Evolutionary conservation across 148 eudicot genomes (phyloP), one percentile per base, ranked within the genome.

Genomic region (Hydrangea macrophylla): DNA sequence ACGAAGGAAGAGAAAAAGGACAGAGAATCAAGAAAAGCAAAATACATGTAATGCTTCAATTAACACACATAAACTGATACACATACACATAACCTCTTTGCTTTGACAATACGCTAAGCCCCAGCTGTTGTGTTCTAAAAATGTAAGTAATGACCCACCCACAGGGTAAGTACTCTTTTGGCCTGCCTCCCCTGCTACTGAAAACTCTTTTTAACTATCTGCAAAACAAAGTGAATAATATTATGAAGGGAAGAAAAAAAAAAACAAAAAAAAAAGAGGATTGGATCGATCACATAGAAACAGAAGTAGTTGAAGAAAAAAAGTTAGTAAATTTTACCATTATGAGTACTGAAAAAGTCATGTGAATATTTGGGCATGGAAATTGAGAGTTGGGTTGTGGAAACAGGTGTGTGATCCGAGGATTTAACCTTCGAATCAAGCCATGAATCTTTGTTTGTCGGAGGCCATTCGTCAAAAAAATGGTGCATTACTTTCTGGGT

Each of bases 401-500:
- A 73, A 60, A 57, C 60, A 6, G 58, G 54, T 39, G 39, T 42
- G 23, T 35, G 61, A 60, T 56, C 65, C 7, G 76, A 56, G 36
- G 70, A 53, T 30, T 74, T 71, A 20, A 65, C 74, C 33, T 75
- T 77, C 0, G 70, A 26, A 64, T 70, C 74, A 56, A 31, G 53
- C 79, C 78, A 73, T 37, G 73, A 74, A 32, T 77, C 87, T 32
- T 67, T 72, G 78, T 64, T 75, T 70, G 63, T 78, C 0, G 80
- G 72, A 13, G 75, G 79, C 77, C 80, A 70, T 53, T 81, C 85
- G 59, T 84, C 88, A 32, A 84, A 64, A 69, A 84, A 84, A 76
- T 70, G 85, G 58, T 81, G 88, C 85, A 84, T 84, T 30, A 81
- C 83, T 69, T 78, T 79, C 73, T 76, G 72, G 53, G 81, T n/a